A percentile compares a stretch with the other conserved stretches of the same genome.
Evolutionary conservation across 2,329 filamentous ascomycete genomes (phyloP).

Genomic region (Clarireedia hainanense): DNA sequence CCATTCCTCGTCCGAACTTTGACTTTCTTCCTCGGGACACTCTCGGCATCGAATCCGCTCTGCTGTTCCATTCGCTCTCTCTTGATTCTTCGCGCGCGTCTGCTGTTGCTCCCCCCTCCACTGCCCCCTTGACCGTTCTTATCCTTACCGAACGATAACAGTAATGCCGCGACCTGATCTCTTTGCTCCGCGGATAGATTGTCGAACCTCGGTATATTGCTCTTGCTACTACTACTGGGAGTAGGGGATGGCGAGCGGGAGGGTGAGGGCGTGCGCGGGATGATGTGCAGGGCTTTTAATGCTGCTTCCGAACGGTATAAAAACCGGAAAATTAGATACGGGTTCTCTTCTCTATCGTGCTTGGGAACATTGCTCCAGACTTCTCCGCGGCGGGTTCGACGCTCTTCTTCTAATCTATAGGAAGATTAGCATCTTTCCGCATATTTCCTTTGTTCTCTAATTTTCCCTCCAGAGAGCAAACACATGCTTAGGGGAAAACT

Average conservation of each 20-base stretch:
- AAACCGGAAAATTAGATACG: neutral
- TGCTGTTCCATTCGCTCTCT: no score
- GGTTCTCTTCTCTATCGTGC: neutral
- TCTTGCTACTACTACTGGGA: no score
- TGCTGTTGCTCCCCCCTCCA: no score
- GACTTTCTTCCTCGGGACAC: neutral
- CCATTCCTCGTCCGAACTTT: neutral
- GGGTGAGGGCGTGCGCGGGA: neutral
- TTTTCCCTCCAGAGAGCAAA: no score
- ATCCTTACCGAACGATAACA: no score
- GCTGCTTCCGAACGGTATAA: neutral
- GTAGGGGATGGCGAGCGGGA: conserved; percentile 2
- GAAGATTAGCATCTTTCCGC: neutral
- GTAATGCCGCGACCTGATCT: neutral
- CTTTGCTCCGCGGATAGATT: neutral
- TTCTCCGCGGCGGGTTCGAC: neutral
- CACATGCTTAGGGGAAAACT: neutral
- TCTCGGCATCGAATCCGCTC: neutral
- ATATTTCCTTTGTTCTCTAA: neutral
- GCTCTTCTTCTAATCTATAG: neutral
- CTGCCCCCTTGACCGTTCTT: no score
- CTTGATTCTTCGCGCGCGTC: no score
- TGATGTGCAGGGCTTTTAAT: neutral
- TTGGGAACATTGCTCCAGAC: neutral
- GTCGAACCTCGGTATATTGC: no score